Evolutionary conservation across 1,139 yeast genomes (phyloP).

Genomic region (Yamadazyma triangularis): DNA sequence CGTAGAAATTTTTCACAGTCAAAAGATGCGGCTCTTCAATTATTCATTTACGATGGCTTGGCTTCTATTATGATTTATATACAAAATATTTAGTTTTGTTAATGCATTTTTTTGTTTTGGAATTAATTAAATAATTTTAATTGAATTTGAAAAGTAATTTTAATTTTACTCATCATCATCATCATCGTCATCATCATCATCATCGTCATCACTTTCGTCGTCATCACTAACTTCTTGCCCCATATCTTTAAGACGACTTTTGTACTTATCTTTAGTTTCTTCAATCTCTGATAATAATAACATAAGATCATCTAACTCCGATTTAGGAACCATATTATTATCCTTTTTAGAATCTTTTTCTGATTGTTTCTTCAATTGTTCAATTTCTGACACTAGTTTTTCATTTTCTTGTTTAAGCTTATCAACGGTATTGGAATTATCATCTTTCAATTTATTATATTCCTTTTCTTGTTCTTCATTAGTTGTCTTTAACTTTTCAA

Average conservation of each 20-base stretch:
- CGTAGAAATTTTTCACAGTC: no score
- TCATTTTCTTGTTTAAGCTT: background rate
- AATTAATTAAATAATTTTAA: no score
- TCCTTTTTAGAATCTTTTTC: constrained; percentile 1
- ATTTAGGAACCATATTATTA: constrained; percentile 38
- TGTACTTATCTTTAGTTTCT: constrained; percentile 60
- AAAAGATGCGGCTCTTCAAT: no score
- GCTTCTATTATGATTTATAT: no score
- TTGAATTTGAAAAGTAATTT: no score
- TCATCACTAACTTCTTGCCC: constrained; percentile 49
- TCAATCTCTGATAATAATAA: constrained; percentile 70
- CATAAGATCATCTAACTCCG: constrained; percentile 75
- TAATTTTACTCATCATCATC: constrained; percentile 8
- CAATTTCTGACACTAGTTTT: background rate
- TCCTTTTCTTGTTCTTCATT: background rate
- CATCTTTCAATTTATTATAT: no score
- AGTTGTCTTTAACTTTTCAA: background rate
- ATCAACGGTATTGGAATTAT: no score
- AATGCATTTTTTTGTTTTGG: no score
- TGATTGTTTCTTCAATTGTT: background rate
- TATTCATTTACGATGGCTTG: no score
- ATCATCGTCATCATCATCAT: constrained; percentile 24
- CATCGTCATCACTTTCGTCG: constrained; percentile 38
- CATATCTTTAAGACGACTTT: constrained; percentile 42
- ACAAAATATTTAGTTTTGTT: no score